Evolutionary conservation across 257 asterid genomes (phyloP).

Genomic region (Gardenia jasminoides): DNA sequence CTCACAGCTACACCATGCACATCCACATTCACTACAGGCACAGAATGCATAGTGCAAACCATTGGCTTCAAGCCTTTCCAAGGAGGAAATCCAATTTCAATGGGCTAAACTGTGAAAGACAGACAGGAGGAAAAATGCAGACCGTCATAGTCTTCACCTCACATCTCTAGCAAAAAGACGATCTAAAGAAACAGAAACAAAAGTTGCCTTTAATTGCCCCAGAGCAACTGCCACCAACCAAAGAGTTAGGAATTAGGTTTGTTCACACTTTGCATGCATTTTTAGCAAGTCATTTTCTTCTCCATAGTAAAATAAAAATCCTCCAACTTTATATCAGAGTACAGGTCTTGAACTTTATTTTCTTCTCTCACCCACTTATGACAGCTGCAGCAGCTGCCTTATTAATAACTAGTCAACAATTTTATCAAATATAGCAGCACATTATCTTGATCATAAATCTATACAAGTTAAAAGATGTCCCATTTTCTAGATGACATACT

Average conservation of each 20-base stretch:
- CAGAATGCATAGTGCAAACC: not conserved
- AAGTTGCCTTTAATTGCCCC: conserved; percentile 12
- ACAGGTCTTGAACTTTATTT: conserved; percentile 9
- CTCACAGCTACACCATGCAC: not conserved
- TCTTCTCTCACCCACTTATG: not conserved
- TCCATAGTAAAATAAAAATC: conserved; percentile 1
- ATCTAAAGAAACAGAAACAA: too few relatives aligned
- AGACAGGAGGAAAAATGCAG: not conserved
- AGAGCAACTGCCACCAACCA: conserved; percentile 29
- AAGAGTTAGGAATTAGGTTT: conserved; percentile 8
- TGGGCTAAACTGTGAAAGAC: not conserved
- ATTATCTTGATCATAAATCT: not conserved
- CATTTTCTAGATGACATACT: not conserved
- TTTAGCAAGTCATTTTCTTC: not conserved
- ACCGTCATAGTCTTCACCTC: not conserved
- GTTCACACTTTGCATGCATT: not conserved
- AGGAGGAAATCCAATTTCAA: not conserved
- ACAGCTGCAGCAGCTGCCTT: conserved; percentile 18
- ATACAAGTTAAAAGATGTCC: not conserved
- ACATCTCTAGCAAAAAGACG: not conserved
- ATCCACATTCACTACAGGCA: not conserved
- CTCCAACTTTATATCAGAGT: conserved; percentile 6
- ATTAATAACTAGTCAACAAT: conserved; percentile 8
- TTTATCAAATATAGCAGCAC: not conserved
- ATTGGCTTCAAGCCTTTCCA: not conserved